Percentiles rank a stretch among this genome's conserved stretches.
Evolutionary conservation across 1,284 basidiomycete species (phyloP).

Genomic region (Puccinia novopanici): DNA sequence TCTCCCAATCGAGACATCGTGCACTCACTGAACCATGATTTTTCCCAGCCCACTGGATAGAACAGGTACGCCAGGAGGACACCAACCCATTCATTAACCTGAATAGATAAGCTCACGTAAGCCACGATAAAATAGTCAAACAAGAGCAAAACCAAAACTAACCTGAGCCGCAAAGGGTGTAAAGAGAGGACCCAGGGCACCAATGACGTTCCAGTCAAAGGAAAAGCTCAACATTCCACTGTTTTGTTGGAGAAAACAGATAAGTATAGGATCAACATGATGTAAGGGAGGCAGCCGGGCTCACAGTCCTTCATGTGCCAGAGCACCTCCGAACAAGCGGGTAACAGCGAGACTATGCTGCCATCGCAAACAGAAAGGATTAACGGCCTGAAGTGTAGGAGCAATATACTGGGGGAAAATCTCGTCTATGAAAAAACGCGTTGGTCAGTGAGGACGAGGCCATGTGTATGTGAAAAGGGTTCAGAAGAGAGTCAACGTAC

Average conservation of each 20-base stretch:
- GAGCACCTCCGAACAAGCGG: conserved; percentile 34
- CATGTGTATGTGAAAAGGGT: background rate
- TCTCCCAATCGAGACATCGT: too few species aligned
- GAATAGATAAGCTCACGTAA: background rate
- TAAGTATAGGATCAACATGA: background rate
- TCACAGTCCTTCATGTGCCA: conserved; percentile 48
- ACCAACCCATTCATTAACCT: conserved; percentile 50
- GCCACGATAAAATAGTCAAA: background rate
- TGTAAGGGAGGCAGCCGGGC: background rate
- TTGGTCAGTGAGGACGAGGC: background rate
- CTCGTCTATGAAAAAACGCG: conserved; percentile 24
- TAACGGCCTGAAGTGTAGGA: conserved; percentile 45
- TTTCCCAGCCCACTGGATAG: conserved; percentile 33
- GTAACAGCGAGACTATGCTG: conserved; percentile 38
- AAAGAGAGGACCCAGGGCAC: conserved; percentile 40
- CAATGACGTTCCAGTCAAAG: conserved; percentile 43
- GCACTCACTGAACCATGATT: conserved; percentile 50
- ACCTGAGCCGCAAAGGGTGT: conserved; percentile 48
- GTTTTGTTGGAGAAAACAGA: background rate
- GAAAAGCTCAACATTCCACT: conserved; percentile 48
- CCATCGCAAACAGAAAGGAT: conserved; percentile 48
- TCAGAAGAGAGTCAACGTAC: conserved; percentile 22
- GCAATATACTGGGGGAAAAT: conserved; percentile 50
- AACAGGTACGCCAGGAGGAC: conserved; percentile 42
- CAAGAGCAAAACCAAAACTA: background rate